A percentile compares a stretch with the other conserved stretches of the same genome.
Conservation (phyloP, 257 asterid species). For the Leptodermis oblonga region DNA sequence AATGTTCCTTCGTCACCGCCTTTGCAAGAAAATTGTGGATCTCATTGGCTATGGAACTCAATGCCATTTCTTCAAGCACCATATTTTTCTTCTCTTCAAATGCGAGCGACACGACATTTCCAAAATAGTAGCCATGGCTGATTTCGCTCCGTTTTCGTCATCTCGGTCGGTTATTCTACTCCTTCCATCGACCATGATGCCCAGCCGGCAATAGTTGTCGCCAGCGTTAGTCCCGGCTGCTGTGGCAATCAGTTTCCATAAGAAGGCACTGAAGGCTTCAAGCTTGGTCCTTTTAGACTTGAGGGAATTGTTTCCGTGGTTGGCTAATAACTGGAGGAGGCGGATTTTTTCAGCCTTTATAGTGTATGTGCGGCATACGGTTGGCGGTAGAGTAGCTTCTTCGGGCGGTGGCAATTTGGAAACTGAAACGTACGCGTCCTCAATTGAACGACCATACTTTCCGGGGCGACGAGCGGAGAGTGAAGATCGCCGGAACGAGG, state of each 20-base stretch:
- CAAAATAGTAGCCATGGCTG: conserved; percentile 33
- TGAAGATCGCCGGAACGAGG: conserved; percentile 57
- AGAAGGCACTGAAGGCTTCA: conserved; percentile 56
- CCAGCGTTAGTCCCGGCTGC: neutral
- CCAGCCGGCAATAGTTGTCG: conserved; percentile 29
- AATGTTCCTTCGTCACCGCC: conserved; percentile 49
- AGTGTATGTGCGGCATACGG: conserved; percentile 56
- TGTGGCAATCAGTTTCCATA: conserved; percentile 54
- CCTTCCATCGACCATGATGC: conserved; percentile 70
- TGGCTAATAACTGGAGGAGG: conserved; percentile 45
- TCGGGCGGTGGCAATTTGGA: conserved; percentile 20
- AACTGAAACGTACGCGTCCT: conserved; percentile 29
- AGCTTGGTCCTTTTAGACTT: conserved; percentile 36
- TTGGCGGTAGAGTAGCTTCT: neutral
- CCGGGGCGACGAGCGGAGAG: conserved; percentile 49
- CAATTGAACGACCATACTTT: conserved; percentile 25
- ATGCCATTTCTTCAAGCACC: conserved; percentile 31
- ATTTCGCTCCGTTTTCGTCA: conserved; percentile 3
- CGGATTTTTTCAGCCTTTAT: conserved; percentile 30
- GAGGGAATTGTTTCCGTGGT: conserved; percentile 8
- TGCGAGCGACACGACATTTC: conserved; percentile 63
- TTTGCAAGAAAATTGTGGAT: conserved; percentile 36
- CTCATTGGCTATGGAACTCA: conserved; percentile 41
- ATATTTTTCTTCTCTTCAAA: conserved; percentile 39
- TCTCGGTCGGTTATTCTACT: conserved; percentile 30